phyloP scores from a whole-genome alignment of 2,329 filamentous ascomycete genomes.

The Colletotrichum sojae region DNA sequence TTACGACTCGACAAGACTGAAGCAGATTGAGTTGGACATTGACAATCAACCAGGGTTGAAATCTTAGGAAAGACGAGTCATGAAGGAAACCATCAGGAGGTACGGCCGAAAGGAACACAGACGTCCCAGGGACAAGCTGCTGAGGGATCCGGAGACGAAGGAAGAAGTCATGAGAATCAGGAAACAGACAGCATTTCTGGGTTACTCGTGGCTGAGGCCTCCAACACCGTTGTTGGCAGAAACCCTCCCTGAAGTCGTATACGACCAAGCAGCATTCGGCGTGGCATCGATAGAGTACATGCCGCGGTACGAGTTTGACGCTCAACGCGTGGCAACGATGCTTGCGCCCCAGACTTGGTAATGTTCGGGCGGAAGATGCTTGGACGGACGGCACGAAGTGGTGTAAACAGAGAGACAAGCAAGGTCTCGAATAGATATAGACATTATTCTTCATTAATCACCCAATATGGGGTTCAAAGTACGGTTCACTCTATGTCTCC shows the following conservation, averaged over 20 bases:
- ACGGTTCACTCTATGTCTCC: background rate
- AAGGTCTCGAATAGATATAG: slow-evolving; percentile 27
- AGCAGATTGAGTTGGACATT: slow-evolving; percentile 64
- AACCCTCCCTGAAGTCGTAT: background rate
- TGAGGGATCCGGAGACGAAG: slow-evolving; percentile 80
- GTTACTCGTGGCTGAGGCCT: slow-evolving; percentile 84
- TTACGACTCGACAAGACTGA: slow-evolving; percentile 64
- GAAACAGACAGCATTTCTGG: slow-evolving; percentile 87
- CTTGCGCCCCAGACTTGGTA: background rate
- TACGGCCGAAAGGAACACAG: slow-evolving; percentile 78
- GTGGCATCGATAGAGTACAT: background rate
- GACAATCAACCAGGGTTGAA: slow-evolving; percentile 54
- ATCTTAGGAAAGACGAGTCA: slow-evolving; percentile 54
- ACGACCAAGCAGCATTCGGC: background rate
- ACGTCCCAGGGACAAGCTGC: slow-evolving; percentile 85
- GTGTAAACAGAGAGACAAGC: background rate
- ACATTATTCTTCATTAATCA: slow-evolving; percentile 28
- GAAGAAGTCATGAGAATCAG: slow-evolving; percentile 82
- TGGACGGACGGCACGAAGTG: background rate
- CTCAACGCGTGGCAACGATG: no score
- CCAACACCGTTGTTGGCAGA: background rate
- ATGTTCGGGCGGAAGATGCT: background rate
- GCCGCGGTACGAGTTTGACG: background rate
- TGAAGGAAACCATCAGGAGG: slow-evolving; percentile 66
- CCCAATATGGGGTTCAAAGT: background rate